Conservation (phyloP, 2,329 filamentous ascomycete genomes). For the Epichloe typhina region DNA sequence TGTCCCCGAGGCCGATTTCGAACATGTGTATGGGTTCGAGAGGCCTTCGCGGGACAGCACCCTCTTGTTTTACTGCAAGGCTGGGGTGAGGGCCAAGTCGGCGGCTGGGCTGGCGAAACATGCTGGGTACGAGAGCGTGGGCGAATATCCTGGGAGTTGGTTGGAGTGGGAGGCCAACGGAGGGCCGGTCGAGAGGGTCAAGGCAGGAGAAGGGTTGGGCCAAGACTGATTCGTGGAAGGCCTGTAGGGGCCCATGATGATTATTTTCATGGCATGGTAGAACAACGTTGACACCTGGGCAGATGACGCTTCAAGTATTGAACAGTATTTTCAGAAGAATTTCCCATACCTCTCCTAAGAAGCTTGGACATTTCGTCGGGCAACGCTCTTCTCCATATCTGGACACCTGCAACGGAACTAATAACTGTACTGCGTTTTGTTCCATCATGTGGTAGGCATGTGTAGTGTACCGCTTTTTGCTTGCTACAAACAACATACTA, state of each 20-base stretch:
- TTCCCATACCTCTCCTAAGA: background rate
- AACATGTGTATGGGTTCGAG: conserved; percentile 65
- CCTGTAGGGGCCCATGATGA: too few species aligned
- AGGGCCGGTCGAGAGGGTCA: conserved; percentile 35
- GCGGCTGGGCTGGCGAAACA: conserved; percentile 66
- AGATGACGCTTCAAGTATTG: background rate
- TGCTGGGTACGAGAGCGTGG: conserved; percentile 59
- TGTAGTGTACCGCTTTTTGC: background rate
- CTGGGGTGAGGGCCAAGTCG: conserved; percentile 68
- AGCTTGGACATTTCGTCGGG: background rate
- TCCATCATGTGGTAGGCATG: too few species aligned
- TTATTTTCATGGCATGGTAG: background rate
- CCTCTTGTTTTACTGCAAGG: conserved; percentile 85
- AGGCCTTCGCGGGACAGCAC: conserved; percentile 44
- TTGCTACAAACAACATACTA: background rate
- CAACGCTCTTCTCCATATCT: background rate
- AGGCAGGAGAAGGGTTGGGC: background rate
- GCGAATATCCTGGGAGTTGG: conserved; percentile 66
- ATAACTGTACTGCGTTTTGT: background rate
- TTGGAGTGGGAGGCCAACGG: conserved; percentile 68
- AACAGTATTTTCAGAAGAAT: background rate
- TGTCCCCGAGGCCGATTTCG: conserved; percentile 64
- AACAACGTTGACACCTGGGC: background rate
- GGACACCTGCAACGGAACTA: background rate
- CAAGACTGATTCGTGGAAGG: background rate